These are phyloP conservation scores for Chiua virens DNA, from an alignment of 768 basidiomycete genomes.

Conservation along the genomic window DNA sequence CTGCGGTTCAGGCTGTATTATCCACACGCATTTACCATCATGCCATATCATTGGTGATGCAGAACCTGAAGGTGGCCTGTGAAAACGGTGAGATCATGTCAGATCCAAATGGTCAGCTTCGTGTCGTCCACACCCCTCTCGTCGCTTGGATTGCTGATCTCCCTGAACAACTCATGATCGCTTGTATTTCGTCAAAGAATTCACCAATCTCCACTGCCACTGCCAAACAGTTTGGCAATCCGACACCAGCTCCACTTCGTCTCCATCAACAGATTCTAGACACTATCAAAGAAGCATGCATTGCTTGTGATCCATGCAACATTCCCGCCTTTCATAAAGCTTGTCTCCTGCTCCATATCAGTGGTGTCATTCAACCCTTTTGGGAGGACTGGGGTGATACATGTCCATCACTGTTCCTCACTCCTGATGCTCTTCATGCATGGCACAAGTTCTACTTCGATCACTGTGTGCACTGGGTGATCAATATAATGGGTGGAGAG, in stretches of 20 bases:
- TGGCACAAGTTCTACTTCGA: conserved; percentile 30
- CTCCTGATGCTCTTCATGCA: conserved; percentile 28
- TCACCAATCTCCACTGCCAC: conserved; percentile 16
- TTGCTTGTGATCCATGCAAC: background rate
- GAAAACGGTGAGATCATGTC: conserved; percentile 27
- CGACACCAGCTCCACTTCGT: background rate
- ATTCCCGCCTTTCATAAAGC: background rate
- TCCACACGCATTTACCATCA: background rate
- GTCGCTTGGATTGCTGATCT: conserved; percentile 18
- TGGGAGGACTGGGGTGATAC: conserved; percentile 33
- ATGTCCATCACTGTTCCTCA: conserved; percentile 21
- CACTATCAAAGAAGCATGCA: conserved; percentile 1
- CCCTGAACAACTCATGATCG: conserved; percentile 17
- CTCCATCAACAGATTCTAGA: conserved; percentile 1
- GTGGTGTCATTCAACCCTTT: conserved; percentile 26
- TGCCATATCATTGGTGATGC: background rate
- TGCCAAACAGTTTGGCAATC: conserved; percentile 15
- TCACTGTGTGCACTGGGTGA: conserved; percentile 10
- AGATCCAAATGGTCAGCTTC: conserved; percentile 18
- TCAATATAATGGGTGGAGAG: conserved; percentile 12
- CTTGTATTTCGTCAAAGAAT: conserved; percentile 6
- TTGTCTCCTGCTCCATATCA: background rate
- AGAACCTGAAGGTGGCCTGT: conserved; percentile 14
- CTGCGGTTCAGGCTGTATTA: background rate
- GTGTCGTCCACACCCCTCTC: conserved; percentile 11